Evolutionary conservation across 179 eudicot species (phyloP), one percentile per base, ranked within the genome.

Genomic region (Nepenthes alata): DNA sequence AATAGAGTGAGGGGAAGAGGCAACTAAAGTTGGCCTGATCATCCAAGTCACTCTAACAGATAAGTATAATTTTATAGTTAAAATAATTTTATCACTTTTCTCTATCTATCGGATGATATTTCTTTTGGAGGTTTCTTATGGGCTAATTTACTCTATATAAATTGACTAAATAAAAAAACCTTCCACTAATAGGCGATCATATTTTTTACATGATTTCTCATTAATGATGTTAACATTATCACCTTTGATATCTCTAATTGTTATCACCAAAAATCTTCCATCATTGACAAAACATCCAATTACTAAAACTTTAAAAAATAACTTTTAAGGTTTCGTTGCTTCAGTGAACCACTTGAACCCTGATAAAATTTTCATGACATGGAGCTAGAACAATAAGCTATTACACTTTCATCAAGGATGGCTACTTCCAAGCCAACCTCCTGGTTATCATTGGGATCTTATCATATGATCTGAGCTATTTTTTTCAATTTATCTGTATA

Each of bases 171-270:
- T 8, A 58, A 38, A 5, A 63, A 63, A 63, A 50, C 66, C 66
- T 63, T 63, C 66, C 58, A 63, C 52, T 53, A 35, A 38, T 9
- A 64, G 0, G 67, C 67, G 37, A 55, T 54, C 67, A 12, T 64
- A 51, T 64, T 55, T 55, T 64, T 54, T 38, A 53, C 53, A 55
- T 48, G 67, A 64, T 55, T 64, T 55, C 37, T 64, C 60, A 36
- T 64, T 53, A 64, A 47, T 64, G 37, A 53, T 64, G 60, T 64
- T 38, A 64, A 13, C 67, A 64, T 64, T 54, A 52, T 64, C 67
- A 55, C 67, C 11, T 50, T 5, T n/a, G 49, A 63, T 53, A 63
- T 63, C 51, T 60, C 52, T 35, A 60, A 35, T 51, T 38, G 49
- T 60, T 60, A 52, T 60, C 52, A 60, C 35, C 0, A 60, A 60